A percentile compares a stretch with the other conserved stretches of the same genome.
phyloP scores from a whole-genome alignment of 805 yeast species.

The Ogataea pilisensis region DNA sequence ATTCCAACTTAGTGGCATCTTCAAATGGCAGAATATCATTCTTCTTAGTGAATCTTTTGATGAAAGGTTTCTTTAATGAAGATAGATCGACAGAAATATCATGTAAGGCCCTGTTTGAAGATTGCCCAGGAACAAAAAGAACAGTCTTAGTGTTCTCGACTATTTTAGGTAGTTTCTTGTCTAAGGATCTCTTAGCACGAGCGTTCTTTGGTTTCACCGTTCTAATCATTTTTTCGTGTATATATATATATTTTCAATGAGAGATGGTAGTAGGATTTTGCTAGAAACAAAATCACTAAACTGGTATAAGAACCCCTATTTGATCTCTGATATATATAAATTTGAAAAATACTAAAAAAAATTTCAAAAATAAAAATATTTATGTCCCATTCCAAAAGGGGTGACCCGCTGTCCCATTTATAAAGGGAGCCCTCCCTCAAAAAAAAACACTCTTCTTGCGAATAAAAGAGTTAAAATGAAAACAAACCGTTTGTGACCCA shows the following conservation, averaged over 20 bases:
- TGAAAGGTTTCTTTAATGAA: conserved; percentile 86
- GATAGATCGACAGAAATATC: conserved; percentile 86
- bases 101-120: conserved; percentile 73
- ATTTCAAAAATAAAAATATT: conserved; percentile 7
- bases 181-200: conserved; percentile 91
- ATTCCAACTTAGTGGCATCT: conserved; percentile 79
- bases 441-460: no score
- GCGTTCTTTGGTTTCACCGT: conserved; percentile 85
- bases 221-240: conserved; percentile 33
- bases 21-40: conserved; percentile 92
- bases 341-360: conserved; percentile 4
- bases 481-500: no score
- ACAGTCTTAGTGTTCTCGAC: conserved; percentile 90
- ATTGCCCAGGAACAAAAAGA: conserved; percentile 85
- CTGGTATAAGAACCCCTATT: no score
- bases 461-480: no score
- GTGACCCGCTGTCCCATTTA: conserved; percentile 9
- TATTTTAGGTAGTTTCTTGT: conserved; percentile 80
- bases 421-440: background rate
- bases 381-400: conserved; percentile 3
- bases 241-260: no score
- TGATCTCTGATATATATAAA: no score
- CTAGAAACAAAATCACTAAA: no score
- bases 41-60: conserved; percentile 82
- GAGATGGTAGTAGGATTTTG: no score